Percentiles rank a stretch among this genome's conserved stretches.
phyloP scores from a whole-genome alignment of 2,329 filamentous ascomycete genomes.

The Mycogone perniciosa region DNA sequence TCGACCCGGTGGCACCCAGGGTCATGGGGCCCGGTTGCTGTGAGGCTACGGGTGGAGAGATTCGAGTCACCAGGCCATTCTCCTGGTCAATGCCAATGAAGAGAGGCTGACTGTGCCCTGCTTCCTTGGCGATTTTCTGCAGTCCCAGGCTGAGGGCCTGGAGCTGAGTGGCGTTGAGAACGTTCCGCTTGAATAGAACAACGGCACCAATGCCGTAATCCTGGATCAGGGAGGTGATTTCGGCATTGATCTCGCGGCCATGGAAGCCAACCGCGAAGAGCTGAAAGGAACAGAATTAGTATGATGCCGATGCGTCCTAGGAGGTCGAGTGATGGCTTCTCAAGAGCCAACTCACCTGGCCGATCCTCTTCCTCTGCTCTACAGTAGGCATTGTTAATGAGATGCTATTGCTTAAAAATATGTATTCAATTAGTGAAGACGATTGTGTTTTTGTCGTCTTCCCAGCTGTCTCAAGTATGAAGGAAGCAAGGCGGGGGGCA shows the following conservation, averaged over 20 bases:
- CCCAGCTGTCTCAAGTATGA: too few species aligned
- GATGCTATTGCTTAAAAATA: too few species aligned
- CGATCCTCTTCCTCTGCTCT: constrained; percentile 14
- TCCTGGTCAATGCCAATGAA: constrained; percentile 24
- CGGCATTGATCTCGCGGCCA: constrained; percentile 16
- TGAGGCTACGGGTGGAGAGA: constrained; percentile 19
- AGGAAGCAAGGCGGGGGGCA: not conserved
- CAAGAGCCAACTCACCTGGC: constrained; percentile 8
- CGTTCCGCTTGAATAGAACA: constrained; percentile 23
- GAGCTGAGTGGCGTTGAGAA: constrained; percentile 17
- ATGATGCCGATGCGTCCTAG: not conserved
- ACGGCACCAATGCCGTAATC: constrained; percentile 23
- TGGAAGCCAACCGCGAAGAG: constrained; percentile 24
- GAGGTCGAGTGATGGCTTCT: not conserved
- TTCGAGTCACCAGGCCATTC: constrained; percentile 22
- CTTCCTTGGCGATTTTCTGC: constrained; percentile 19
- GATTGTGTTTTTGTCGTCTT: too few species aligned
- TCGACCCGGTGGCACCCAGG: constrained; percentile 17
- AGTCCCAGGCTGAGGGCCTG: constrained; percentile 18
- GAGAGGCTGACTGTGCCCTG: constrained; percentile 20
- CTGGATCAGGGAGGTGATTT: constrained; percentile 20
- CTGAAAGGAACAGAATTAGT: constrained; percentile 8
- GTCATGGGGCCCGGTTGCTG: constrained; percentile 22
- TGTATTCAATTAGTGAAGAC: too few species aligned
- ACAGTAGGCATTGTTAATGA: constrained; percentile 8